Evolutionary conservation across 768 basidiomycete genomes (phyloP), one percentile per base, ranked within the genome.

Genomic region (Calocybe indica): DNA sequence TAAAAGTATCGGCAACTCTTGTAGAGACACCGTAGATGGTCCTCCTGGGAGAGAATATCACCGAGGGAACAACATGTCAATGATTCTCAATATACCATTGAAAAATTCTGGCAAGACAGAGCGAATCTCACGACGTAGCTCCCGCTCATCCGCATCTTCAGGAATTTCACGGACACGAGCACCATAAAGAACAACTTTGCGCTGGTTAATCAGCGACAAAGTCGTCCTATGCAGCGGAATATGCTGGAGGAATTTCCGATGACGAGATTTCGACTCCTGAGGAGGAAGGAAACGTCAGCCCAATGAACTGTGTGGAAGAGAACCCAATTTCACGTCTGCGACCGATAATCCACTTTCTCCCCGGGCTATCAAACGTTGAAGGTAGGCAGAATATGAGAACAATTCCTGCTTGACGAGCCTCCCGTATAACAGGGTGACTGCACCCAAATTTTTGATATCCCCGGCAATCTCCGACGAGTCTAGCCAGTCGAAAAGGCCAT

Each of bases 401-500:
- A 89, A 59, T 10, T 76, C 79, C n/a, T 69, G 65, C 58, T 81
- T 80, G 9, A 87, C 77, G 1, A 92, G 73, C 58, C 85, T 82
- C 3, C 82, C 88, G 46, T 81, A 88, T 6, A 92, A 65, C 11
- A 83, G 65, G 7, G 87, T 75, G 28, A 89, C 75, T n/a, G 77
- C 63, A 30, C 72, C 67, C 3, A 87, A 66, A 55, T 82, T 86
- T 5, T 63, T 64, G 10, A 60, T 47, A 30, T 88, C 78, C 1
- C 71, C 76, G 3, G 83, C 83, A 12, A 79, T 74, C 5, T 80
- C 76, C 7, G 76, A 83, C 1, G 70, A 69, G 57, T 92, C 86
- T 28, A 92, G 65, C 90, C 90, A 92, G 43, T 85, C 80, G 55
- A 92, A 90, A 7, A 92, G 65, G 50, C 80, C 72, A 52, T 90